Base-by-base conservation (phyloP, 176 grass and related monocot species). In the Aegilops tauschii region DNA sequence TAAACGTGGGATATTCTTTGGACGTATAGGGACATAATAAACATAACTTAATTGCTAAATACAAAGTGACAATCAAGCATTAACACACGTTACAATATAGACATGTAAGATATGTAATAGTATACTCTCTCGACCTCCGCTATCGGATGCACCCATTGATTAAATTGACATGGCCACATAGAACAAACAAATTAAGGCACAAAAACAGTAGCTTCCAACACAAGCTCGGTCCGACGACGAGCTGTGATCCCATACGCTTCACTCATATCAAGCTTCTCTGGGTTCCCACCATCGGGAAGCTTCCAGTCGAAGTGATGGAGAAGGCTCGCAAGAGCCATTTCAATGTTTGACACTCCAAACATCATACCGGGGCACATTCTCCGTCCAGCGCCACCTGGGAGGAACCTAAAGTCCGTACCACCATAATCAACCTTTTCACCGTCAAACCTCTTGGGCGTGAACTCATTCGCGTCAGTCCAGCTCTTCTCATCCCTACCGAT, bases 281-380 rank as follows among this genome's bases (percentile, higher is more conserved):
- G n/a, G 5, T 25, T 23, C 8, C 7, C 59, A 14, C 56, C 74
- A 0, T 8, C 10, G 0, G 80, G 85, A 12, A 91, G 3, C 10
- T 75, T 79, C 89, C 80, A 88, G 8, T 91, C 12, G 1, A 91
- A 91, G 12, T 80, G 69, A 40, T 84, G 88, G 36, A 91, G 77
- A 12, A 91, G 75, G 34, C 30, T 86, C 0, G 66, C 80, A 0
- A 91, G 86, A 1, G 39, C 80, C 0, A 83, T 88, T 68, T 88
- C 80, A 2, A 88, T 68, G 31, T 68, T 88, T 0, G 64, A 52
- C 7, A 84, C 1, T 12, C 85, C 89, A 72, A 91, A 91, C 14
- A 35, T 34, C 74, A 91, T 21, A 12, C 80, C 89, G 0, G 89
- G 80, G 30, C 89, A 91, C 66, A 91, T 86, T 28, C 80, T 91